A percentile compares a stretch with the other conserved stretches of the same genome.
Conservation (phyloP, 139 green algal genomes). For the Chlorella sp. region DNA sequence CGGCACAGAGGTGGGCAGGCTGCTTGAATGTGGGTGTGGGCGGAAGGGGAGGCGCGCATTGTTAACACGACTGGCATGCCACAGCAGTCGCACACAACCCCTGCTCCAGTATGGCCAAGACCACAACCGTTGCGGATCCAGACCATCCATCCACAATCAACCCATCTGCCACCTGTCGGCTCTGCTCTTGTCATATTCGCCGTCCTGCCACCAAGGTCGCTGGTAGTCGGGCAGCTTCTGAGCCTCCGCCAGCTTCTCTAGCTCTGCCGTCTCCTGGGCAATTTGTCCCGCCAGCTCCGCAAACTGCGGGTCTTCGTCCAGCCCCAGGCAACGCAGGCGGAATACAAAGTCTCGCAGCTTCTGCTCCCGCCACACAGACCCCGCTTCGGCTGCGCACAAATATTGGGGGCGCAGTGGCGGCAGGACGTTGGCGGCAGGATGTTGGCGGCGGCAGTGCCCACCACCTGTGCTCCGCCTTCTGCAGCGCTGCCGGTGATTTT, state of each 20-base stretch:
- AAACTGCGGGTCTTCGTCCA: slow-evolving; percentile 32
- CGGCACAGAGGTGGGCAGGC: background rate
- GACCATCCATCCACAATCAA: background rate
- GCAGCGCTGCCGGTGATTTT: too few species aligned
- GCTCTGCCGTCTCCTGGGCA: slow-evolving; percentile 3
- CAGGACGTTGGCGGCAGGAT: background rate
- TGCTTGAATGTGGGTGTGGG: background rate
- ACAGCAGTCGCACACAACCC: too few species aligned
- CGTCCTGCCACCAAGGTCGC: slow-evolving; percentile 58
- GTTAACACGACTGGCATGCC: background rate
- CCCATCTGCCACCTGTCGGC: slow-evolving; percentile 43
- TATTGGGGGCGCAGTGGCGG: background rate
- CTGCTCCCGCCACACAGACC: slow-evolving; percentile 40
- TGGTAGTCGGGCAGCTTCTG: slow-evolving; percentile 41
- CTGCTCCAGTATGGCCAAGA: too few species aligned
- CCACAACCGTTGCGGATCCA: background rate
- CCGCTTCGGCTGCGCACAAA: slow-evolving; percentile 40
- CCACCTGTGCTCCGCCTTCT: background rate
- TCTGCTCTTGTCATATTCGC: slow-evolving; percentile 50
- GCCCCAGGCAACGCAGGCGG: slow-evolving; percentile 27
- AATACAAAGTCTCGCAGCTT: slow-evolving; percentile 42
- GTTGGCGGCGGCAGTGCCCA: background rate
- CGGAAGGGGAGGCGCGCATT: background rate
- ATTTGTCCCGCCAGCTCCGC: slow-evolving; percentile 17
- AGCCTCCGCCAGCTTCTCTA: slow-evolving; percentile 37